phyloP scores from a whole-genome alignment of 805 yeast species.

The Ogataea methanolica region DNA sequence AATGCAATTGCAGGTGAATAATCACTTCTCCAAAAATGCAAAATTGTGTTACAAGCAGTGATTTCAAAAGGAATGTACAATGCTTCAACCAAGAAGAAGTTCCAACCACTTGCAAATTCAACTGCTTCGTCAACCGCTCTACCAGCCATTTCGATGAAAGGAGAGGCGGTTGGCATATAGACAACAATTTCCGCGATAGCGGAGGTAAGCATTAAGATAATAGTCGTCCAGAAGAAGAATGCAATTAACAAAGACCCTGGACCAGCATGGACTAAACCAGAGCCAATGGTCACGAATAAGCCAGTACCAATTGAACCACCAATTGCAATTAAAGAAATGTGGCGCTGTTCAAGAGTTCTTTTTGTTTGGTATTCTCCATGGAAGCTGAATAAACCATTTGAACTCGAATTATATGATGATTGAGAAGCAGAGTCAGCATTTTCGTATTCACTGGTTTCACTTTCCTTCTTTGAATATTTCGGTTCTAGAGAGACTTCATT shows the following conservation, averaged over 20 bases:
- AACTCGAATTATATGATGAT: slow-evolving; percentile 5
- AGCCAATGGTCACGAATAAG: slow-evolving; percentile 33
- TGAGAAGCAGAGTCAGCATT: slow-evolving; percentile 3
- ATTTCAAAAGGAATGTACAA: slow-evolving; percentile 46
- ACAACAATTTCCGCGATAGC: slow-evolving; percentile 35
- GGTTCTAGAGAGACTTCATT: neutral
- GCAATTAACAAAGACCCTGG: slow-evolving; percentile 32
- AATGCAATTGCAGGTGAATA: slow-evolving; percentile 45
- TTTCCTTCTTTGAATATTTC: neutral
- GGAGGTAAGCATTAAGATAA: slow-evolving; percentile 31
- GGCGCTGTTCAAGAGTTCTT: slow-evolving; percentile 26
- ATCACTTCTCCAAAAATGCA: slow-evolving; percentile 48
- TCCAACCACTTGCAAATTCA: slow-evolving; percentile 32
- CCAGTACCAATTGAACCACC: slow-evolving; percentile 39
- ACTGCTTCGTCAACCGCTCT: slow-evolving; percentile 34
- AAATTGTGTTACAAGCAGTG: slow-evolving; percentile 46
- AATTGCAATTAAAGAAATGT: slow-evolving; percentile 35
- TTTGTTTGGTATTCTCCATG: slow-evolving; percentile 4
- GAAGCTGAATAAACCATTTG: slow-evolving; percentile 7
- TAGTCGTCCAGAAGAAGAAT: slow-evolving; percentile 29
- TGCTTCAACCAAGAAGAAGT: slow-evolving; percentile 39
- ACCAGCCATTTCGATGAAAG: slow-evolving; percentile 35
- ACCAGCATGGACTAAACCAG: slow-evolving; percentile 32
- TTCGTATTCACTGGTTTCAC: neutral
- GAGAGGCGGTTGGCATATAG: slow-evolving; percentile 33